Base-by-base conservation (phyloP, 1,284 basidiomycete genomes). In the Moniliella sp. region DNA sequence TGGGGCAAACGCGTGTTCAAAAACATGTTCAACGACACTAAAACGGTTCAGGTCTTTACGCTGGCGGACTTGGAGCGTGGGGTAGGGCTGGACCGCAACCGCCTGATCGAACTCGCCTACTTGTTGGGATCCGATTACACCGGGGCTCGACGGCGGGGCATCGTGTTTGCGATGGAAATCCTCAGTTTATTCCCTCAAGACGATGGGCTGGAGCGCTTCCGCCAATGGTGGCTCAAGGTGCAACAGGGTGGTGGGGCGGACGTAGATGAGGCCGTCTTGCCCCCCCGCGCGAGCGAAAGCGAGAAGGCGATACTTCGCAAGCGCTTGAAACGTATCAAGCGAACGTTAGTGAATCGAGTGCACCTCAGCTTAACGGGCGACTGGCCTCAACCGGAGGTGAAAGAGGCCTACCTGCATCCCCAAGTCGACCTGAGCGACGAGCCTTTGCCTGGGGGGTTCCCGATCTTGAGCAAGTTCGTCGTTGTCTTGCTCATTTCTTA, bases 1-100 rank as follows among this genome's bases (percentile, higher is more conserved):
- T 47, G 88, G 91, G 88, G 80, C 11, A 66, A 71, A 37, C 74
- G 82, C 16, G 81, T 97, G 27, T 93, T 79, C 69, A 91, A 91
- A 64, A 93, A 99, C 62, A 91, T 99, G 78, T 99, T 99, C 67
- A 94, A 94, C 62, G 83, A 94, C 64, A 79, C 80, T 38, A 94
- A 93, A 67, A 91, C 82, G 5, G 88, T 94, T 36, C 88, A 97
- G 62, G 86, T 83, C 55, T 97, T 91, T 65, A 65, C 91, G 19
- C 65, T 75, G 4, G 64, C 72, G 1, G 91, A 99, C 58, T 69
- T 97, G 33, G 69, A 73, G 31, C 72, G 84, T 26, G 91, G 97
- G 61, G 67, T 97, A 4, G 78, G 82, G 1, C 66, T 99, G 10
- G 77, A 80, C 34, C 70, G 83, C 16, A 78, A 80, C 45, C 76